Conservation (phyloP, 2,329 filamentous ascomycete genomes). For the Penicillium sp. region DNA sequence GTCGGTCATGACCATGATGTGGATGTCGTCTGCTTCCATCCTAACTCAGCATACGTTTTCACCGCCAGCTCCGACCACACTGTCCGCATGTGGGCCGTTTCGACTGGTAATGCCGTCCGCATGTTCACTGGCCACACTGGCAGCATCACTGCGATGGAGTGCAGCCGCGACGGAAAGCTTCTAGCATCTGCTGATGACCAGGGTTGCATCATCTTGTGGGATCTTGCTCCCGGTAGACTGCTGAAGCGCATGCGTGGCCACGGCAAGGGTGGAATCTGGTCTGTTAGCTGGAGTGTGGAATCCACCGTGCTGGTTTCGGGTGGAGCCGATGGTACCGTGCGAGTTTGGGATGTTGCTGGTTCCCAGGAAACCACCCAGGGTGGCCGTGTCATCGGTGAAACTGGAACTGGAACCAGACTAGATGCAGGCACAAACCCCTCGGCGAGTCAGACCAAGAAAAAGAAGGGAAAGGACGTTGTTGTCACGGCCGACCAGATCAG, state of each 20-base stretch:
- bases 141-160: conserved; percentile 79
- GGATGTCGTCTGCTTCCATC: conserved; percentile 90
- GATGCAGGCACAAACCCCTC: conserved; percentile 53
- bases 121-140: conserved; percentile 90
- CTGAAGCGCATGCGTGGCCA: conserved; percentile 94
- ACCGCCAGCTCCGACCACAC: conserved; percentile 91
- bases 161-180: conserved; percentile 81
- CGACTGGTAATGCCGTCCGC: conserved; percentile 79
- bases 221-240: conserved; percentile 77
- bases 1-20: conserved; percentile 91
- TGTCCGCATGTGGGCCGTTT: conserved; percentile 95
- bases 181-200: conserved; percentile 87
- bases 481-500: conserved; percentile 91
- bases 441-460: conserved; percentile 47
- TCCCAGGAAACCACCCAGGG: conserved; percentile 59
- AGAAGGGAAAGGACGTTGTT: conserved; percentile 85
- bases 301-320: conserved; percentile 86
- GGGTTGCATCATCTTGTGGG: conserved; percentile 93
- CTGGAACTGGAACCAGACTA: conserved; percentile 48
- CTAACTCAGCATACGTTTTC: conserved; percentile 90
- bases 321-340: conserved; percentile 87
- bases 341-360: conserved; percentile 86
- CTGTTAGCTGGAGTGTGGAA: conserved; percentile 88
- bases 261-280: conserved; percentile 90
- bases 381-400: conserved; percentile 50